Percentiles rank a stretch among this genome's conserved stretches.
Conservation (phyloP, 768 basidiomycete species). For the Collybia sordida region DNA sequence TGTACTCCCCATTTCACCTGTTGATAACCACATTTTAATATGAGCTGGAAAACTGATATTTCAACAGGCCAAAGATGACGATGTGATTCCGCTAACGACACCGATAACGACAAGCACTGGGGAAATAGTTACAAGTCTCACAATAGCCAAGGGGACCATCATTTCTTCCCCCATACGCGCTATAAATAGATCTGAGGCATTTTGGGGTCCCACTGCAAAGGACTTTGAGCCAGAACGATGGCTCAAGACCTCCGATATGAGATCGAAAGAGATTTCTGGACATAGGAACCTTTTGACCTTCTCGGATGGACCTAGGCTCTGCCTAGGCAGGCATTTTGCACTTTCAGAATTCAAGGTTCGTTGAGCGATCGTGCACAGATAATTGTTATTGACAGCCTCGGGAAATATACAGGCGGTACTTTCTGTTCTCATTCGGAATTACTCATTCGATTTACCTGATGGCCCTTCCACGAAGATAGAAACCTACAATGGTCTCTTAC, state of each 20-base stretch:
- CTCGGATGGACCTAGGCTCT: slow-evolving; percentile 49
- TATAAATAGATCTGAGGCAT: slow-evolving; percentile 47
- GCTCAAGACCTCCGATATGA: slow-evolving; percentile 36
- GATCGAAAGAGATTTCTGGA: slow-evolving; percentile 43
- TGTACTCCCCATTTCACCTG: slow-evolving; percentile 8
- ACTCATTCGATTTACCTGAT: slow-evolving; percentile 36
- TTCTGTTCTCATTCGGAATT: slow-evolving; percentile 43
- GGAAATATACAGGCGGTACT: slow-evolving; percentile 33
- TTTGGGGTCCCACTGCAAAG: slow-evolving; percentile 64
- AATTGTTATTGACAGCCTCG: background rate
- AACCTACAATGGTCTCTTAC: slow-evolving; percentile 31
- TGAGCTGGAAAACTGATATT: background rate
- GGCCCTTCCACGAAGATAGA: slow-evolving; percentile 38
- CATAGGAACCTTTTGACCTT: slow-evolving; percentile 52
- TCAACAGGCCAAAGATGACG: slow-evolving; percentile 46
- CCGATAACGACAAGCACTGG: slow-evolving; percentile 48
- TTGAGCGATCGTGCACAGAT: background rate
- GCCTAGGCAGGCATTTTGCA: slow-evolving; percentile 49
- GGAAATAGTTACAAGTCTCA: slow-evolving; percentile 33
- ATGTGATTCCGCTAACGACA: slow-evolving; percentile 54
- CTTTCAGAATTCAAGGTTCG: slow-evolving; percentile 42
- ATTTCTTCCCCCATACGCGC: slow-evolving; percentile 41
- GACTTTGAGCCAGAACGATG: slow-evolving; percentile 67
- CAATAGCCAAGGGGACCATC: slow-evolving; percentile 45
- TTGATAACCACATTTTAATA: too few species aligned